Percentiles rank a stretch among this genome's conserved stretches.
Conservation (phyloP, 345 rosid species). For the Raphanus raphanistrum region DNA sequence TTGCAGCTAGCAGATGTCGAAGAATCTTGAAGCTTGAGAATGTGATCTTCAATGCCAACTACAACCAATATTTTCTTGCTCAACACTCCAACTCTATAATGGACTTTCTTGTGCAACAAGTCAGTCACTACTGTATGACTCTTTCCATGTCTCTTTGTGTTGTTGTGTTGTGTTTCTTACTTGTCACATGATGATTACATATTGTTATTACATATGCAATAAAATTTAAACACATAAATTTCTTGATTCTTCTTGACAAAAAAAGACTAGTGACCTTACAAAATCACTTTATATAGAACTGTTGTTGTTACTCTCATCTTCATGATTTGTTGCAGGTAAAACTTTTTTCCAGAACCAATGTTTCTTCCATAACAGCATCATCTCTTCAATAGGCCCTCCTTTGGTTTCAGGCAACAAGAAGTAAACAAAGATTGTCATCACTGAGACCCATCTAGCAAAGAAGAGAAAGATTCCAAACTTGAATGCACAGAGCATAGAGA, state of each 20-base stretch:
- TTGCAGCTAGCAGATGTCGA: not conserved
- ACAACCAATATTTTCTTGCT: not conserved
- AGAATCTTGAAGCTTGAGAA: not conserved
- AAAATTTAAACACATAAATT: too few relatives aligned
- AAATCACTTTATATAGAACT: not conserved
- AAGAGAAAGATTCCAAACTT: constrained; percentile 88
- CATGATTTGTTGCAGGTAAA: constrained; percentile 42
- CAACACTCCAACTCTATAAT: not conserved
- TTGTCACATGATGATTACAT: too few relatives aligned
- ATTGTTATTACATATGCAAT: too few relatives aligned
- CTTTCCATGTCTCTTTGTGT: not conserved
- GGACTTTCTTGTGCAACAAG: too few relatives aligned
- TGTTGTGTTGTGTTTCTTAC: not conserved
- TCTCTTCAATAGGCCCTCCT: constrained; percentile 92
- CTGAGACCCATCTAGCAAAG: constrained; percentile 69
- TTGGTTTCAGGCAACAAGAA: constrained; percentile 82
- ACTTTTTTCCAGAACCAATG: constrained; percentile 93
- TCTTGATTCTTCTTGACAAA: not conserved
- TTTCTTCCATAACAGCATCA: constrained; percentile 75
- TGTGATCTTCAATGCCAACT: not conserved
- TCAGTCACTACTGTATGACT: not conserved
- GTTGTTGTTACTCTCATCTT: constrained; percentile 25
- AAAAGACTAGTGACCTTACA: not conserved
- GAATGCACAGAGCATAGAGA: constrained; percentile 69
- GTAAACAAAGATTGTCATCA: constrained; percentile 81